phyloP scores from a whole-genome alignment of 148 eudicot species.

The Arctostaphylos glauca region DNA sequence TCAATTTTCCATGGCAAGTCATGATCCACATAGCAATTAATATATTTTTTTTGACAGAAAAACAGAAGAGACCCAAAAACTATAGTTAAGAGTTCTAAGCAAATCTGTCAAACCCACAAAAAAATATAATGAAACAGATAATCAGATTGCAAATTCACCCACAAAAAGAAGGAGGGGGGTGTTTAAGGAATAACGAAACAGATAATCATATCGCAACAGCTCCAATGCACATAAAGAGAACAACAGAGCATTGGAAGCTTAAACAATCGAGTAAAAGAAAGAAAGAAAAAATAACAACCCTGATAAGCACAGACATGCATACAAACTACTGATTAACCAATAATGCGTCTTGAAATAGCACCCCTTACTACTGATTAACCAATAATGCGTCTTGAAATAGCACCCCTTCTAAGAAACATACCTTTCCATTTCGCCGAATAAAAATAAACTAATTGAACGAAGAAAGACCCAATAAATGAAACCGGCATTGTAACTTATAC shows the following conservation, averaged over 20 bases:
- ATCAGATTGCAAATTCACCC: background rate
- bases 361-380: too few relatives aligned
- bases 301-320: background rate
- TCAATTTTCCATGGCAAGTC: background rate
- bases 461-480: background rate
- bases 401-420: background rate
- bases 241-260: too few relatives aligned
- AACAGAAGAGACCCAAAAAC: background rate
- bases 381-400: background rate
- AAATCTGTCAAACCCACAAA: background rate
- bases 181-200: background rate
- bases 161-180: too few relatives aligned
- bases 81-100: background rate
- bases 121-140: too few relatives aligned
- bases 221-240: background rate
- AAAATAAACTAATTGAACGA: background rate
- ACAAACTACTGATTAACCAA: too few relatives aligned
- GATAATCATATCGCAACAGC: background rate
- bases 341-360: too few relatives aligned
- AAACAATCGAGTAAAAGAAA: background rate
- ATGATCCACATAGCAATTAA: background rate
- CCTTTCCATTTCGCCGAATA: background rate
- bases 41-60: background rate
- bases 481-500: background rate
- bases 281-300: background rate